phyloP scores from a whole-genome alignment of 495 filamentous ascomycete species.

The Usnea hakonensis region DNA sequence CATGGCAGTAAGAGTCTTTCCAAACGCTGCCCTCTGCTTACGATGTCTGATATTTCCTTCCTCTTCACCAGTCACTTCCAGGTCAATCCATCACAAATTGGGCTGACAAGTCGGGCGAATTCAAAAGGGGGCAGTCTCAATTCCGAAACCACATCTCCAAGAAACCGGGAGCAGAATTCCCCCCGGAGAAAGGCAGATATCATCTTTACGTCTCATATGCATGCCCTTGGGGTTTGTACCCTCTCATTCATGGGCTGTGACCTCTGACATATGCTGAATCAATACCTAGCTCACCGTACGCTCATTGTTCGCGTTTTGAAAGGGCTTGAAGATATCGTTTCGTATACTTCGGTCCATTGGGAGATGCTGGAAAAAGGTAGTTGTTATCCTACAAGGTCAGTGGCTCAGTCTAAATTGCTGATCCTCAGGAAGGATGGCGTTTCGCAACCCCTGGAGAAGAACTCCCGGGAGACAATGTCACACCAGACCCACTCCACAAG shows the following conservation, averaged over 20 bases:
- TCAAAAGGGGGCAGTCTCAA: constrained; percentile 67
- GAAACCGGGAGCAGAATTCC: constrained; percentile 53
- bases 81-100: constrained; percentile 66
- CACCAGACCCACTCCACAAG: constrained; percentile 44
- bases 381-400: background rate
- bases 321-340: constrained; percentile 58
- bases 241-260: background rate
- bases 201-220: constrained; percentile 70
- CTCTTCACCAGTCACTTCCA: constrained; percentile 27
- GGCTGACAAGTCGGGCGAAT: constrained; percentile 77
- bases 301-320: constrained; percentile 61
- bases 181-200: constrained; percentile 59
- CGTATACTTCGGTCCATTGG: constrained; percentile 62
- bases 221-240: constrained; percentile 58
- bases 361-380: constrained; percentile 54
- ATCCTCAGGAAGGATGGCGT: constrained; percentile 58
- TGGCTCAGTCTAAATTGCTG: background rate
- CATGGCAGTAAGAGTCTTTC: constrained; percentile 12
- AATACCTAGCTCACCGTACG: constrained; percentile 49
- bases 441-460: constrained; percentile 61
- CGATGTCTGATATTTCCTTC: background rate
- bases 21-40: background rate
- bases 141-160: constrained; percentile 69
- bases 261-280: constrained; percentile 7
- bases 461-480: constrained; percentile 49